These are phyloP conservation scores for Inosperma sp. DNA, from an alignment of 768 basidiomycete genomes.

Conservation along the genomic window DNA sequence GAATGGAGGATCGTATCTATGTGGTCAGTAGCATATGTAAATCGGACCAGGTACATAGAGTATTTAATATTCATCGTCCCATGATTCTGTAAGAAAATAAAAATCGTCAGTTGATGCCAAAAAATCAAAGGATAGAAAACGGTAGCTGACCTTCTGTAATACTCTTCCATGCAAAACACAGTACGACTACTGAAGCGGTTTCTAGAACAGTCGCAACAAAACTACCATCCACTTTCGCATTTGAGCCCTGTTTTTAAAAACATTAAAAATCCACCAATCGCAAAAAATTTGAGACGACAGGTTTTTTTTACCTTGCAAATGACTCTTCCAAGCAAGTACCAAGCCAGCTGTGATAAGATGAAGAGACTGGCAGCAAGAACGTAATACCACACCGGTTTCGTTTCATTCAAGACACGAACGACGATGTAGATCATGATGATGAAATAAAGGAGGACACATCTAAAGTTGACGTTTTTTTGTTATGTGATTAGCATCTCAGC, in stretches of 20 bases:
- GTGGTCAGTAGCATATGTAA: no score
- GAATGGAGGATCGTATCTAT: no score
- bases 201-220: constrained; percentile 85
- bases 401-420: constrained; percentile 68
- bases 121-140: background rate
- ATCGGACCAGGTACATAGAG: no score
- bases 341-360: constrained; percentile 74
- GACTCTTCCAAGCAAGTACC: constrained; percentile 72
- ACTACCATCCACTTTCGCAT: constrained; percentile 73
- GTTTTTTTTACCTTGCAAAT: constrained; percentile 77
- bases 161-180: constrained; percentile 81
- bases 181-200: constrained; percentile 59
- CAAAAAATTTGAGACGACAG: no score
- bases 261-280: no score
- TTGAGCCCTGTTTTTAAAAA: constrained; percentile 63
- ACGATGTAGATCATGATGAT: constrained; percentile 78
- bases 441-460: constrained; percentile 58
- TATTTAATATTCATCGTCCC: constrained; percentile 31
- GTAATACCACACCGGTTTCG: constrained; percentile 77
- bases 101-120: constrained; percentile 4
- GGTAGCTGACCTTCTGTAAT: constrained; percentile 77
- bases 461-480: constrained; percentile 9
- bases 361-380: constrained; percentile 71
- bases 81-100: constrained; percentile 23
- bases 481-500: constrained; percentile 1